Evolutionary conservation across 176 grass and related monocot genomes (phyloP), one percentile per base, ranked within the genome.

Genomic region (Bonia amplexicaulis): DNA sequence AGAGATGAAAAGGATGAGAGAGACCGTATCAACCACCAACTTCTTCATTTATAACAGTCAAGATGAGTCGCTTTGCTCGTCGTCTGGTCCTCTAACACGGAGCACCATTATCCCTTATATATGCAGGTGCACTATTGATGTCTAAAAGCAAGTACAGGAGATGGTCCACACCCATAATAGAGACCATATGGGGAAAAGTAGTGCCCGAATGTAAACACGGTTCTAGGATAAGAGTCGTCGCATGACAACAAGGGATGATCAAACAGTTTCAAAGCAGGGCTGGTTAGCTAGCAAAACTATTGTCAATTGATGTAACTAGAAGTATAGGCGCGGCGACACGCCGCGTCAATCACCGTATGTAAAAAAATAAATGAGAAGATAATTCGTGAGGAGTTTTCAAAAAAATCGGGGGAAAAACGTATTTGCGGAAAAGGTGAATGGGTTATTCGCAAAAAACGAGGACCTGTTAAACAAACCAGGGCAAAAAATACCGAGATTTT

Each of bases 221-320:
- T 83, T 47, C 15, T 15, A 72, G 53, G 68, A 83, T 37, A 48
- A 63, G 25, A 71, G 11, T 6, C 19, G 11, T 45, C 37, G 25
- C 23, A 20, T 20, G 80, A 59, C 67, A 71, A 46, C 39, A 59
- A 60, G 67, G 15, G 23, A 46, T 23, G 69, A 48, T 16, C 26
- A 62, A 22, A 83, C 69, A 37, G 54, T 83, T 73, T 23, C 69
- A 63, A 16, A 63, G 26, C 81, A 73, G 26, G 51, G 53, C 80
- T 26, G 33, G 53, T 22, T 49, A 65, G 62, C 53, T 72, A 61
- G 66, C 23, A 44, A 40, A 70, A 71, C 79, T 57, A 70, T 69
- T 77, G 35, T 42, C 7, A 14, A 59, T 26, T 67, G 45, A 80
- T 80, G 19, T 33, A 80, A 39, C n/a, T n/a, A n/a, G n/a, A n/a